Evolutionary conservation across 1,139 yeast genomes (phyloP), one percentile per base, ranked within the genome.

Genomic region (Geotrichum bryndzae): DNA sequence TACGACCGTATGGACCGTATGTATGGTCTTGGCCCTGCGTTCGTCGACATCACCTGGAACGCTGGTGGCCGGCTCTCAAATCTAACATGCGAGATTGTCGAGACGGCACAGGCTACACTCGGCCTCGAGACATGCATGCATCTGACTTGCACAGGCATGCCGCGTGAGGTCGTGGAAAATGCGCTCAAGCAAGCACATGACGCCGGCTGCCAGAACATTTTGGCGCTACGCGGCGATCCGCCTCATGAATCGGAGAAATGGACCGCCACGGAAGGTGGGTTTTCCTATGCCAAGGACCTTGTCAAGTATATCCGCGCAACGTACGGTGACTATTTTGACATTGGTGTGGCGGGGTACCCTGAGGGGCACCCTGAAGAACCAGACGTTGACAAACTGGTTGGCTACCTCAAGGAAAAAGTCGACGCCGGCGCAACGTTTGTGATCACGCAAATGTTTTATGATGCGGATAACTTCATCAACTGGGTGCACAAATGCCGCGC

Each of bases 111-210:
- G 70, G 86, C 94, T 2, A 90, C 91, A n/a, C 80, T 91, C 63
- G 98, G 98, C 8, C 79, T 94, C 66, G 98, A 94, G 71, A 94
- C 99, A 0, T 95, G 99, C 74, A 92, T 94, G 97, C 99, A 94
- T 74, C 80, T 94, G 75, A 94, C 99, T 1, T 94, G 99, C 73
- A 92, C 98, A 35, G 94, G 94, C 69, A 94, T 94, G 99, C 85
- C 92, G 54, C 80, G 86, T 45, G 84, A 83, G 58, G 80, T 88
- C 68, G 88, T 94, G 66, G 97, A 91, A 71, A 84, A 85, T 66
- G 99, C 99, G 2, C 80, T 94, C 68, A 82, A 85, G 65, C 85
- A 85, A 66, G 99, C 99, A 0, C 89, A 86, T 72, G 83, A 85
- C 51, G 86, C 97, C 0, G 99, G 99, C 2, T 94, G 99, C 73